Base-by-base conservation (phyloP, 1,284 basidiomycete genomes). In the Pyrrhoderma noxium region DNA sequence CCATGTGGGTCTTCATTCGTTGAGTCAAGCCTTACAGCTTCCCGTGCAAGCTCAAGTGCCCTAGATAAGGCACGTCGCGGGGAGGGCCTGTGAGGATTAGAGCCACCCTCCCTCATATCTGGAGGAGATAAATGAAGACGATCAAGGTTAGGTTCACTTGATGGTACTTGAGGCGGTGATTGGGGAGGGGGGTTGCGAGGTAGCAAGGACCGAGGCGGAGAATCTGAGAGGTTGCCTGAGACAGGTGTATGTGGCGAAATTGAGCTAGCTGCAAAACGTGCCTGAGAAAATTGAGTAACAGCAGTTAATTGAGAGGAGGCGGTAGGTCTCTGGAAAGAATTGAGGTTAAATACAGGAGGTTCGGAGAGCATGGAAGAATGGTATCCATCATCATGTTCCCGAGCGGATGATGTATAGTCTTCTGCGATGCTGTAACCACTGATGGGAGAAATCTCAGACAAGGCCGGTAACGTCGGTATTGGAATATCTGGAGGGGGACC, bases 1-100 rank as follows among this genome's bases (percentile, higher is more conserved):
- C 82, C 85, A 58, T 87, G 76, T 27, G 88, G 88, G 60, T 90
- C 85, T 62, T 88, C 82, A 55, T 89, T 89, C 7, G 79, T 85
- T 2, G 85, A 81, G 62, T 91, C 87, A 18, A 90, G 76, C 60
- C 79, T 78, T 27, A 91, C 87, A 3, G 87, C 87, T 65, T 89
- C 85, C 34, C 87, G 77, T 25, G 87, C 87, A n/a, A 91, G 74
- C 60, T 89, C 86, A 45, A 91, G 69, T 1, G 87, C 88, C 57
- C 74, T 76, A 18, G 88, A 90, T 27, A 90, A 70, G 19, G 88
- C 85, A 53, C 84, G 77, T 49, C 87, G 76, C 34, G 88, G 89
- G 21, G 87, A 90, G 9, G 86, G 83, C 45, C 73, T 73, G 18
- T 72, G 68, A 48, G 74, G 61, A 60, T 70, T 55, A 58, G 72